Base-by-base conservation (phyloP, 345 rosid genomes). In the Pseudoturritis turrita region DNA sequence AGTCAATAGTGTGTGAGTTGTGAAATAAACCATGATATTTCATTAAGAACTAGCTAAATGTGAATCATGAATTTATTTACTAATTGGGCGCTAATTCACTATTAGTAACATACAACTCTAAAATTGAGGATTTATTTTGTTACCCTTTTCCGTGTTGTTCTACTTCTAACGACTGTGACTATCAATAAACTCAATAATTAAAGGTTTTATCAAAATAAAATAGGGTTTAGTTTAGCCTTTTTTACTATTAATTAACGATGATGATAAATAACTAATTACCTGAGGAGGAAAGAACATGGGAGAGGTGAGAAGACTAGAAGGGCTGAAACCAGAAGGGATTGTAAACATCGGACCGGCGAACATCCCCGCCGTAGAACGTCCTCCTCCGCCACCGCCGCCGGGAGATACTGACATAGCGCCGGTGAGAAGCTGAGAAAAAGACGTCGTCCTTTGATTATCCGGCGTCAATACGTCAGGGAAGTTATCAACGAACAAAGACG, bases 331-430 rank as follows among this genome's bases (percentile, higher is more conserved):
- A 62, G 97, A 79, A 51, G 97, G 96, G 52, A 89, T 86, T 52
- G 91, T 87, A 68, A 89, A 88, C 70, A 83, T 43, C 21, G 91
- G 28, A 63, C 71, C 83, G 72, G 62, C 71, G 23, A 71, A 45
- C 65, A 50, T 72, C 70, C 83, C 71, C 57, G 64, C 71, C 80
- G 66, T 56, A 40, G 67, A 75, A 51, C 82, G 68, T 43, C 80
- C 26, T 69, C 81, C 74, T 54, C 68, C 2, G 77, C 76, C 68
- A 0, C 41, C 17, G 22, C 80, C 78, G 22, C 80, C 78, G 11
- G 98, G 97, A 36, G 98, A 89, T 26, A 83, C 82, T 65, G 85
- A 82, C 91, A 90, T 93, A 46, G 95, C 95, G 7, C 96, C 96
- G 47, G 96, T 87, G 8, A 95, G 91, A 51, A 95, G 88, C 81